A percentile compares a stretch with the other conserved stretches of the same genome.
Evolutionary conservation across 768 basidiomycete species (phyloP).

Genomic region (Tylopilus plumbeoviolaceoides): DNA sequence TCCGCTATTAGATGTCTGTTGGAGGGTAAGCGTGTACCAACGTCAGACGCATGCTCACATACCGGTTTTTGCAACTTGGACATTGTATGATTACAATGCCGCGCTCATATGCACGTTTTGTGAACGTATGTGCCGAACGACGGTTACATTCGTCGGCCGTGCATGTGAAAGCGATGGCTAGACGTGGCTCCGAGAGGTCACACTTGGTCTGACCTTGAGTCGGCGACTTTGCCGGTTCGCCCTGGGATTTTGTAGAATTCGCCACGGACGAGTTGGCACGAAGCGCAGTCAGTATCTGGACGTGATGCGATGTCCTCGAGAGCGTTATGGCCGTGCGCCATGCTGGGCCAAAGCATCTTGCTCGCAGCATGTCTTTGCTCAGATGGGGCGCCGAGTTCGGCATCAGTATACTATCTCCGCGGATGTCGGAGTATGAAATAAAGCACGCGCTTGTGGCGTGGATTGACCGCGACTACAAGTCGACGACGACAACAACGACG

Average conservation of each 20-base stretch:
- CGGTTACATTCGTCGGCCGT: conserved; percentile 68
- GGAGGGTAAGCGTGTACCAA: neutral
- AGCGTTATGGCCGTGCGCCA: conserved; percentile 39
- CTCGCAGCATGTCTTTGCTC: conserved; percentile 36
- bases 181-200: conserved; percentile 50
- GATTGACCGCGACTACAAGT: too few species aligned
- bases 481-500: neutral
- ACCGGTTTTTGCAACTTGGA: conserved; percentile 87
- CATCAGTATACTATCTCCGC: conserved; percentile 13
- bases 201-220: conserved; percentile 23
- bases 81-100: conserved; percentile 92
- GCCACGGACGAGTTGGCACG: conserved; percentile 18
- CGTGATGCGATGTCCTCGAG: conserved; percentile 31
- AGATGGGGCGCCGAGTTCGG: neutral
- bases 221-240: neutral
- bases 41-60: conserved; percentile 21
- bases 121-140: conserved; percentile 86
- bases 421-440: conserved; percentile 19
- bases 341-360: conserved; percentile 40
- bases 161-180: conserved; percentile 84
- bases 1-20: conserved; percentile 82
- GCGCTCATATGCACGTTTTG: conserved; percentile 76
- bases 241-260: neutral
- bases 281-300: conserved; percentile 32
- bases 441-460: conserved; percentile 29